These are phyloP conservation scores for Volvox reticuliferus DNA, from an alignment of 139 green algal genomes.

Conservation along the genomic window DNA sequence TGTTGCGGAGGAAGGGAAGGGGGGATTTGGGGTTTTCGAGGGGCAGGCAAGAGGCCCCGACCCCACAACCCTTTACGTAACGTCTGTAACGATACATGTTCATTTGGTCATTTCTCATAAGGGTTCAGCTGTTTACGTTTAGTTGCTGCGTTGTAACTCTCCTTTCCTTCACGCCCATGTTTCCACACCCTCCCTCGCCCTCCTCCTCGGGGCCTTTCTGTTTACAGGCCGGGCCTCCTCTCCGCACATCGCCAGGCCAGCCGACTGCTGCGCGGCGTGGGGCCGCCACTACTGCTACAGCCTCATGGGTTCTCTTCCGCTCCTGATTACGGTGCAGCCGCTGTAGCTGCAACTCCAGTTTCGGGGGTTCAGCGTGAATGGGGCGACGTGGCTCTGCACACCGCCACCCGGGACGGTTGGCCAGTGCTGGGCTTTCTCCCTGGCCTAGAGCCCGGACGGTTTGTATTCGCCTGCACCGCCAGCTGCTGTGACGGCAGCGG, in stretches of 20 bases:
- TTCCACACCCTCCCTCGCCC: too few relatives aligned
- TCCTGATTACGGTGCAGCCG: too few relatives aligned
- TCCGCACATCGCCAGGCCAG: not conserved
- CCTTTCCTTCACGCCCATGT: too few relatives aligned
- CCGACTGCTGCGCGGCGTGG: slow-evolving; percentile 26
- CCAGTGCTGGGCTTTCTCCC: slow-evolving; percentile 7
- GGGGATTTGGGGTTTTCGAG: too few relatives aligned
- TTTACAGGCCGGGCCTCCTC: not conserved
- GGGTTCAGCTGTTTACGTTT: too few relatives aligned
- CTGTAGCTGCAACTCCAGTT: not conserved
- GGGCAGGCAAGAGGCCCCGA: too few relatives aligned
- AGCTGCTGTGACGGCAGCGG: not conserved
- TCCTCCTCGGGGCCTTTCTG: too few relatives aligned
- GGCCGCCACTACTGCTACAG: not conserved
- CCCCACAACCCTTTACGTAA: too few relatives aligned
- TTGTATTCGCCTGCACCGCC: slow-evolving; percentile 5
- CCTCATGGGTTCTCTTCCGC: not conserved
- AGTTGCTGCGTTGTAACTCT: too few relatives aligned
- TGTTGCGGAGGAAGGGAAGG: too few relatives aligned
- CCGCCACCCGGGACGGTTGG: slow-evolving; percentile 10
- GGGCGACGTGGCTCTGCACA: slow-evolving; percentile 9
- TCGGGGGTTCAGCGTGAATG: not conserved
- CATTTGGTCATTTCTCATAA: too few relatives aligned
- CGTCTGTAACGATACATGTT: too few relatives aligned
- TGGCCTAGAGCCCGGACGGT: not conserved